phyloP scores from a whole-genome alignment of 768 basidiomycete genomes.

The Pisolithus albus region DNA sequence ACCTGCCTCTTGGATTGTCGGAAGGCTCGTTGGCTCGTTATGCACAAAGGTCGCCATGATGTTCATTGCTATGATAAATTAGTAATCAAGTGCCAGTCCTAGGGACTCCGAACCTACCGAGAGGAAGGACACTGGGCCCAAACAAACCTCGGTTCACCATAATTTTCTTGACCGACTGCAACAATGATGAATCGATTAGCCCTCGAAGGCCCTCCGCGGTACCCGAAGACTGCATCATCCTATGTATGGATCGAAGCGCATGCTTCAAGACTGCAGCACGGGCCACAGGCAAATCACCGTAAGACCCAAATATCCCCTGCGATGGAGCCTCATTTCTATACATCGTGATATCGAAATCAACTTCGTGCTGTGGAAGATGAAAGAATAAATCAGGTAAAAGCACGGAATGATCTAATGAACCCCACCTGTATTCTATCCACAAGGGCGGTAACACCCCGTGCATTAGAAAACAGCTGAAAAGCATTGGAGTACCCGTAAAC shows the following conservation, averaged over 20 bases:
- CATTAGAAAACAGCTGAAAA: constrained; percentile 79
- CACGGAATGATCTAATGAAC: neutral
- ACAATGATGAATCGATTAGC: constrained; percentile 82
- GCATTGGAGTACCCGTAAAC: constrained; percentile 85
- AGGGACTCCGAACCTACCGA: constrained; percentile 48
- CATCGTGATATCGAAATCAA: constrained; percentile 57
- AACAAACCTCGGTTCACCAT: constrained; percentile 77
- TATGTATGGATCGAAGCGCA: constrained; percentile 84
- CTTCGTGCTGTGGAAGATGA: constrained; percentile 46
- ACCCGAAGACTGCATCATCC: constrained; percentile 96
- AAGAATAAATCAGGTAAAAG: constrained; percentile 8
- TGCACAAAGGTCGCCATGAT: constrained; percentile 96
- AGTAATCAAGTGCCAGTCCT: neutral
- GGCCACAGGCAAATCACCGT: constrained; percentile 60
- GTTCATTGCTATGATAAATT: constrained; percentile 57
- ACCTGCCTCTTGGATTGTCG: constrained; percentile 86
- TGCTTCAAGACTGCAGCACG: constrained; percentile 83
- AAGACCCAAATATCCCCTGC: constrained; percentile 43
- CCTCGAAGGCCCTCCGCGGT: constrained; percentile 92
- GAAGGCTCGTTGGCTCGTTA: constrained; percentile 93
- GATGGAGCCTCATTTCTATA: constrained; percentile 39
- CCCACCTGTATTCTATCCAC: constrained; percentile 84
- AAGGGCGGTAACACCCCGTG: constrained; percentile 76
- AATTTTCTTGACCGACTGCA: constrained; percentile 82
- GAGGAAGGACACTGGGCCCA: constrained; percentile 78